Base-by-base conservation (phyloP, 1,284 basidiomycete genomes). In the Uromyces viciae-fabae region DNA sequence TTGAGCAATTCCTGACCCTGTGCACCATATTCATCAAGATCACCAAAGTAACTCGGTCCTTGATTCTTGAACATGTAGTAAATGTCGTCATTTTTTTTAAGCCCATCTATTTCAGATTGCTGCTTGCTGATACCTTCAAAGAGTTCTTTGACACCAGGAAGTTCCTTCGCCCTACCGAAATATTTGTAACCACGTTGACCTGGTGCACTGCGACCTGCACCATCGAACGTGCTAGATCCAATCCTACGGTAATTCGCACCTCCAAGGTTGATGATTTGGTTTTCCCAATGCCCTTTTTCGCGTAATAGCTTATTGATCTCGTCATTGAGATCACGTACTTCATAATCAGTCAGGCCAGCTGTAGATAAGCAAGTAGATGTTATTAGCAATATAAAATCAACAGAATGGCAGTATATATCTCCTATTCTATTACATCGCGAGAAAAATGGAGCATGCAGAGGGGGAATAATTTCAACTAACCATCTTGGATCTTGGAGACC, bases 101-200 rank as follows among this genome's bases (percentile, higher is more conserved):
- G 89, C 36, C 91, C 90, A 83, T 91, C 90, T 84, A 92, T 93
- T 86, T 95, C 93, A 82, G 94, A 92, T 56, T 93, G 92, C 83
- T 94, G 92, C 74, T 94, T 91, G 28, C 86, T 87, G 83, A 82
- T 60, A 85, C 91, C 91, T 84, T 91, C 89, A 85, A 99, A 97
- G 43, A 99, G 89, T 87, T 99, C 96, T 82, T 92, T 92, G 4
- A 98, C 94, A 68, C 97, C 96, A 0, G 96, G 97, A 4, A 99
- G 88, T 76, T 98, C 97, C 85, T 95, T 96, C 3, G 96, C 95
- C 40, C 96, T 91, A 73, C 96, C 97, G 87, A 99, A 99, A 87
- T 98, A 98, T 94, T 98, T 98, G 90, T 98, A 99, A 78, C 95
- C 96, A 83, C 97, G 93, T n/a, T 93, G 96, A 0, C 95, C 94